Evolutionary conservation across 192 early-diverging fungal species (phyloP).

Genomic region (Backusella sp.): DNA sequence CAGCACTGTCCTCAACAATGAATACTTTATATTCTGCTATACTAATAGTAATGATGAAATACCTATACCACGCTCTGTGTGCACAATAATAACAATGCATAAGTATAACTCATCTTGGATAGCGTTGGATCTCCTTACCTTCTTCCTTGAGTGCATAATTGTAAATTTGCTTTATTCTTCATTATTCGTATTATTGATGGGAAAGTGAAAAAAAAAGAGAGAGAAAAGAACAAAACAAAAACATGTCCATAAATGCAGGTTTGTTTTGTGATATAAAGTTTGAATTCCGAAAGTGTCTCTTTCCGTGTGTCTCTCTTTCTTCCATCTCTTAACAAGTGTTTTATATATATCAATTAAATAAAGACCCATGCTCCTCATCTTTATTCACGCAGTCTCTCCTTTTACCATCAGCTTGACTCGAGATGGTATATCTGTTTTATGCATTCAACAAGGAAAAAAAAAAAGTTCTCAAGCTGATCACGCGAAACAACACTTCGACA

Average conservation of each 20-base stretch:
- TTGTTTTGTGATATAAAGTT: background rate
- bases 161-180: background rate
- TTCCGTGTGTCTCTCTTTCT: background rate
- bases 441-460: too few relatives aligned
- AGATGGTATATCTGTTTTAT: too few relatives aligned
- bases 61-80: background rate
- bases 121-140: background rate
- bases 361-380: too few relatives aligned
- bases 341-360: too few relatives aligned
- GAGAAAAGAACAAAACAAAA: background rate
- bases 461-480: background rate
- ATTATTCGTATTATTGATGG: background rate
- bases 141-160: background rate
- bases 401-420: too few relatives aligned
- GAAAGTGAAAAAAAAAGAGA: background rate
- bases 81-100: background rate
- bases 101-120: background rate
- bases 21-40: background rate
- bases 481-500: background rate
- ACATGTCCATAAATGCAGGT: background rate
- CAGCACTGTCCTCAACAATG: constrained; percentile 25
- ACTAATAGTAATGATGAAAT: background rate
- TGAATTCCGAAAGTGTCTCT: background rate
- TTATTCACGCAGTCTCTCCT: too few relatives aligned
- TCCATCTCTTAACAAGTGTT: too few relatives aligned